Percentiles rank a stretch among this genome's conserved stretches.
Conservation (phyloP, 768 basidiomycete genomes). For the Floccularia luteovirens region DNA sequence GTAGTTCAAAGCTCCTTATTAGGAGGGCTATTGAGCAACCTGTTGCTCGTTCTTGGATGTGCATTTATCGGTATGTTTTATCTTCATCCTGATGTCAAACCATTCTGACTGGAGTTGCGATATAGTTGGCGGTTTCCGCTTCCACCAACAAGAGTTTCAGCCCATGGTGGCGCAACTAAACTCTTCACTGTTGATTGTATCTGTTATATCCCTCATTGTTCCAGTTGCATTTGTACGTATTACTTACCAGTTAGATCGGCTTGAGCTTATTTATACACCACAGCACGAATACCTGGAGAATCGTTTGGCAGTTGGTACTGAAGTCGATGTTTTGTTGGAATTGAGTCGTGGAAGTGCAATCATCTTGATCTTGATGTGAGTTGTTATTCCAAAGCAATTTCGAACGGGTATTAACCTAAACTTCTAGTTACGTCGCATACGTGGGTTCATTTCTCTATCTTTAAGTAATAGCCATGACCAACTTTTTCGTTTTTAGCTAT, state of each 20-base stretch:
- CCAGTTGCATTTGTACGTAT: conserved; percentile 50
- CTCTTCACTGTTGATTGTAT: conserved; percentile 58
- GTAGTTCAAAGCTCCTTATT: conserved; percentile 45
- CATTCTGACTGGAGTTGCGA: no score
- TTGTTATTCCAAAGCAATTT: not conserved
- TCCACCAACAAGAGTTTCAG: conserved; percentile 44
- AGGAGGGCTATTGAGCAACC: conserved; percentile 49
- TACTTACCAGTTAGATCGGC: conserved; percentile 8
- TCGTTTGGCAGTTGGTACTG: conserved; percentile 23
- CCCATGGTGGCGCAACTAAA: conserved; percentile 57
- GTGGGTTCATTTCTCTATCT: conserved; percentile 8
- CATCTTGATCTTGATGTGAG: conserved; percentile 36
- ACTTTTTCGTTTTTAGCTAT: conserved; percentile 22
- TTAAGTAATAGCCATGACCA: not conserved
- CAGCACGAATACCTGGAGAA: conserved; percentile 29
- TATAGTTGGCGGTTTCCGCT: conserved; percentile 40
- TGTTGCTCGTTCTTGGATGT: conserved; percentile 85
- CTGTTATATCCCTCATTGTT: conserved; percentile 62
- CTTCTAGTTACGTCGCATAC: conserved; percentile 19
- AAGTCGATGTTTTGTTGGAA: conserved; percentile 31
- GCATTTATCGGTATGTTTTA: conserved; percentile 69
- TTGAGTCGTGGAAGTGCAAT: conserved; percentile 42
- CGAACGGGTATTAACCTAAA: not conserved
- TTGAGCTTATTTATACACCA: conserved; percentile 6
- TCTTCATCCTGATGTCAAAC: conserved; percentile 20